Conservation (phyloP, 1,284 basidiomycete species). For the Singerocomus inundabilis region DNA sequence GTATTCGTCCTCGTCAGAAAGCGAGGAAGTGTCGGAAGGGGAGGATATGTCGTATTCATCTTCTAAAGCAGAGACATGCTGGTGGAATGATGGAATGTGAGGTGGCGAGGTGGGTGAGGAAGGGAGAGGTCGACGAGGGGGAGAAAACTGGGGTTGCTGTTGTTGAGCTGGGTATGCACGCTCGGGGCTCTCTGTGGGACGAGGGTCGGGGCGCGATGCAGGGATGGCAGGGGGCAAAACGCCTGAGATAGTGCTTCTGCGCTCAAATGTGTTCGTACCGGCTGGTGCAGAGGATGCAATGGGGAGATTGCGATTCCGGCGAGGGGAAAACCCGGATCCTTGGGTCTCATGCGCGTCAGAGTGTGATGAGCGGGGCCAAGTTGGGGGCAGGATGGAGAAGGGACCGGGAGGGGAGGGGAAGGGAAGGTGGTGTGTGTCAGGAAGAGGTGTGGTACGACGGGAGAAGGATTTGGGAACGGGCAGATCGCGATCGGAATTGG, state of each 20-base stretch:
- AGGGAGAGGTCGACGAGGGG: slow-evolving; percentile 31
- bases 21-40: slow-evolving; percentile 13
- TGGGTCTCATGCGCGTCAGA: slow-evolving; percentile 8
- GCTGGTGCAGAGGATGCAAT: slow-evolving; percentile 3
- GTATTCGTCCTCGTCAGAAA: slow-evolving; percentile 14
- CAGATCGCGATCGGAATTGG: slow-evolving; percentile 21
- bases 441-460: slow-evolving; percentile 19
- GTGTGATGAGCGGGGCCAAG: slow-evolving; percentile 13
- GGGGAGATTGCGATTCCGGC: slow-evolving; percentile 18
- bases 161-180: slow-evolving; percentile 5
- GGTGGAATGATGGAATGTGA: slow-evolving; percentile 11
- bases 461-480: slow-evolving; percentile 28
- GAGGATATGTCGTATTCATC: slow-evolving; percentile 20
- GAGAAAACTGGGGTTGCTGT: slow-evolving; percentile 15
- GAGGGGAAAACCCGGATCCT: slow-evolving; percentile 11
- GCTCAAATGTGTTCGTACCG: slow-evolving; percentile 19
- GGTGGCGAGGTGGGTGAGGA: slow-evolving; percentile 22
- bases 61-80: slow-evolving; percentile 11
- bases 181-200: slow-evolving; percentile 16
- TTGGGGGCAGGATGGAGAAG: slow-evolving; percentile 12
- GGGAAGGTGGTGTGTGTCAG: slow-evolving; percentile 4
- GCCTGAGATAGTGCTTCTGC: slow-evolving; percentile 33
- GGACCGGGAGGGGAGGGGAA: background rate
- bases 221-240: slow-evolving; percentile 1
- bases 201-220: background rate